Conservation (phyloP, 305 asterid genomes). For the Caryopteris hybrid region DNA sequence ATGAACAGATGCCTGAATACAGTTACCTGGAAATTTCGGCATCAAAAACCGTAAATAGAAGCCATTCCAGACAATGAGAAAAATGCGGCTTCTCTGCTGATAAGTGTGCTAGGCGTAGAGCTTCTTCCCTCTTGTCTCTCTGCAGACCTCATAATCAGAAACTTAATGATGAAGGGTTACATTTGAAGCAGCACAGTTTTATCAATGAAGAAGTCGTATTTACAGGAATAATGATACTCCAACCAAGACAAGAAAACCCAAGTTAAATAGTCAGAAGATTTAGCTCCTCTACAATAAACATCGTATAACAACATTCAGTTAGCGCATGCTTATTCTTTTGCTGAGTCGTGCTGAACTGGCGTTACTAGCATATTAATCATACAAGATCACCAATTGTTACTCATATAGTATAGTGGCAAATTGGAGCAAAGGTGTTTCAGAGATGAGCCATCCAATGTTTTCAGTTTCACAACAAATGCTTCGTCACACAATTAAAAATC, state of each 20-base stretch:
- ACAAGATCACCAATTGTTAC: background rate
- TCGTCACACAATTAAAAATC: background rate
- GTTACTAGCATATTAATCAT: background rate
- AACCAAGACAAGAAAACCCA: slow-evolving; percentile 5
- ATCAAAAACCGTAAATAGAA: slow-evolving; percentile 96
- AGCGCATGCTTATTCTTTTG: slow-evolving; percentile 1
- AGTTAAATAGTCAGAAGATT: background rate
- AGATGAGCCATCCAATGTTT: background rate
- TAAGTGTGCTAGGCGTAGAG: slow-evolving; percentile 76
- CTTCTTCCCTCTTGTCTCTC: slow-evolving; percentile 97
- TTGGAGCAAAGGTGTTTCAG: slow-evolving; percentile 5
- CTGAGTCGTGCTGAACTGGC: background rate
- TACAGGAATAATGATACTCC: background rate
- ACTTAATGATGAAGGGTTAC: slow-evolving; percentile 7
- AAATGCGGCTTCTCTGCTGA: slow-evolving; percentile 99
- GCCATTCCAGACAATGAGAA: slow-evolving; percentile 99
- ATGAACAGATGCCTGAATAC: slow-evolving; percentile 8
- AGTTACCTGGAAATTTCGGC: slow-evolving; percentile 90
- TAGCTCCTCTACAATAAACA: background rate
- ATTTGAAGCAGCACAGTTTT: background rate
- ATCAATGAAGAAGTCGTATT: background rate
- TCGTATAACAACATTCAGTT: background rate
- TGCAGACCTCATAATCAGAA: slow-evolving; percentile 38
- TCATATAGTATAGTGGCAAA: background rate
- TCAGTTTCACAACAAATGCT: slow-evolving; percentile 6